phyloP scores from a whole-genome alignment of 192 early-diverging fungal species.

The Phycomyces blakesleeanus region DNA sequence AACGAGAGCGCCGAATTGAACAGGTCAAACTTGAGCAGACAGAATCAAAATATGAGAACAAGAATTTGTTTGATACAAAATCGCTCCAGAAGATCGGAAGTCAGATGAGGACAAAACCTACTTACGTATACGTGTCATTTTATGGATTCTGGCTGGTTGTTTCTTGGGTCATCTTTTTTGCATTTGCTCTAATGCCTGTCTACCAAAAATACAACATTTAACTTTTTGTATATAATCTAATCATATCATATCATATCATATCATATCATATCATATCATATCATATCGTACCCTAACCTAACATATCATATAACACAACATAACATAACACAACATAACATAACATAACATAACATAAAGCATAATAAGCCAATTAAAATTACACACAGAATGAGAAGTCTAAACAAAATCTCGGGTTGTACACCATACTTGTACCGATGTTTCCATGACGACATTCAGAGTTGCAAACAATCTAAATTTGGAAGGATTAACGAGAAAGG shows the following conservation, averaged over 20 bases:
- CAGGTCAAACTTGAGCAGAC: conserved; percentile 2
- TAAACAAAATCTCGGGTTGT: no score
- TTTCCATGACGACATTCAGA: no score
- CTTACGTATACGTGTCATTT: conserved; percentile 21
- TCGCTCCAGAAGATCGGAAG: conserved; percentile 19
- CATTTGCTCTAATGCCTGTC: conserved; percentile 34
- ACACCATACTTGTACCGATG: no score
- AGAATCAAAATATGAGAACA: conserved; percentile 5
- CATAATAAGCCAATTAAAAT: no score
- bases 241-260: no score
- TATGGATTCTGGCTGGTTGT: conserved; percentile 27
- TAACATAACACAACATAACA: no score
- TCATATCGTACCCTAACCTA: no score
- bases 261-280: no score
- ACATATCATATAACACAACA: no score
- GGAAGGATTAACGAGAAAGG: not conserved
- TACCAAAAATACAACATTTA: conserved; percentile 17
- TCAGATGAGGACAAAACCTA: conserved; percentile 1
- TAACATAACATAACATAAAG: no score
- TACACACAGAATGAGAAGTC: no score
- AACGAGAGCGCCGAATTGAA: conserved; percentile 17
- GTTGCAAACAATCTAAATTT: not conserved
- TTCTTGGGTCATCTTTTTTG: conserved; percentile 29
- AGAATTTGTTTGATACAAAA: conserved; percentile 1
- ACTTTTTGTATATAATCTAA: not conserved